Conservation (phyloP, 768 basidiomycete genomes). For the Pisolithus marmoratus region DNA sequence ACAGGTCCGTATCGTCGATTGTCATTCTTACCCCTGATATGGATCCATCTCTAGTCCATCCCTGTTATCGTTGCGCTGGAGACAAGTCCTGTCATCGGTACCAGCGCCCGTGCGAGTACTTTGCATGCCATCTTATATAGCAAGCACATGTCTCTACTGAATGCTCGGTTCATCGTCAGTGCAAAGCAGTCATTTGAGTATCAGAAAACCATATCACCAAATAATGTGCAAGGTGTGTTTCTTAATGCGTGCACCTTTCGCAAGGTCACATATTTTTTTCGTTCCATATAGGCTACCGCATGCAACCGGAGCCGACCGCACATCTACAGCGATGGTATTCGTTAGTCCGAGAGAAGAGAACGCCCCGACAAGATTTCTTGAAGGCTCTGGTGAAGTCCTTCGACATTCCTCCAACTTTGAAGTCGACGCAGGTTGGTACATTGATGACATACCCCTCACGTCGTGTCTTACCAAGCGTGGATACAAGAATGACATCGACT, state of each 20-base stretch:
- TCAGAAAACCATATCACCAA: conserved; percentile 53
- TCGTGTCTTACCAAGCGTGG: neutral
- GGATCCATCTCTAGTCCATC: conserved; percentile 54
- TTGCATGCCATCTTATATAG: conserved; percentile 78
- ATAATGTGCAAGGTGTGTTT: conserved; percentile 47
- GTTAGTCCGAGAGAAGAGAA: conserved; percentile 87
- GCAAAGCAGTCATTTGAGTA: conserved; percentile 81
- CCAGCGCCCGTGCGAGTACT: conserved; percentile 72
- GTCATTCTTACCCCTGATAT: conserved; percentile 2
- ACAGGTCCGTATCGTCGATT: conserved; percentile 45
- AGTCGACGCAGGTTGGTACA: conserved; percentile 50
- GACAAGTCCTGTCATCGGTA: conserved; percentile 56
- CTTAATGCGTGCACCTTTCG: neutral
- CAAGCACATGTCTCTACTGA: conserved; percentile 87
- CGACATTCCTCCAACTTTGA: conserved; percentile 56
- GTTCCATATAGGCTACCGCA: conserved; percentile 51
- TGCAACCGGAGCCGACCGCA: conserved; percentile 60
- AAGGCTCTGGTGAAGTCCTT: conserved; percentile 78
- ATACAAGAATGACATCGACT: conserved; percentile 71
- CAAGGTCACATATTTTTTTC: neutral
- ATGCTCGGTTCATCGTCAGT: conserved; percentile 76
- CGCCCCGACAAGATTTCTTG: conserved; percentile 79
- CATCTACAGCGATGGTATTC: conserved; percentile 88
- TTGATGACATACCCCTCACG: neutral
- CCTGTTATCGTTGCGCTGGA: conserved; percentile 92